Conservation (phyloP, 768 basidiomycete genomes). For the Kwoniella bestiolae region DNA sequence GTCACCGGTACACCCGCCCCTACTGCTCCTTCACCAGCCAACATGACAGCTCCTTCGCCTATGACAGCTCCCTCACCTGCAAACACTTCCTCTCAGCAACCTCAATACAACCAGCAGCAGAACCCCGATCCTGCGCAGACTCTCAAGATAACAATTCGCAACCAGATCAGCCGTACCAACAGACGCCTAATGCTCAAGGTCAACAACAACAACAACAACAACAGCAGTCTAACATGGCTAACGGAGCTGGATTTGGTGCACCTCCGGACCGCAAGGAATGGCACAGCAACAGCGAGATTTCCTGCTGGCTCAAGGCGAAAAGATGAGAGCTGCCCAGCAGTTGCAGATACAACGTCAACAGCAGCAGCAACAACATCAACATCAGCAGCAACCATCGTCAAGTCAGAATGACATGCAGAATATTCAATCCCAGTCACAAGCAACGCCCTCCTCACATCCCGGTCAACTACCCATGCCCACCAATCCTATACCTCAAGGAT, state of each 20-base stretch:
- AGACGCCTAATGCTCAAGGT: neutral
- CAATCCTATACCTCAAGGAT: conserved; percentile 8
- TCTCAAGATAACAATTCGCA: neutral
- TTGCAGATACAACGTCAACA: conserved; percentile 24
- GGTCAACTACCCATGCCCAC: conserved; percentile 15
- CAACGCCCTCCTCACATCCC: neutral
- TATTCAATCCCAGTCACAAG: neutral
- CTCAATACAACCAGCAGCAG: conserved; percentile 4
- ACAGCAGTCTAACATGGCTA: conserved; percentile 6
- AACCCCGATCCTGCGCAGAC: neutral
- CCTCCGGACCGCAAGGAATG: conserved; percentile 9
- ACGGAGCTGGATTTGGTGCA: conserved; percentile 9
- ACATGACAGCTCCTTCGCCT: conserved; percentile 15
- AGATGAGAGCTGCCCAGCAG: conserved; percentile 25
- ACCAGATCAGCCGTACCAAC: neutral
- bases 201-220: neutral
- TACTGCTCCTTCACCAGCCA: conserved; percentile 20
- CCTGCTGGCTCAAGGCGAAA: conserved; percentile 30
- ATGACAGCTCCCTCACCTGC: no score
- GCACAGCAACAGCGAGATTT: conserved; percentile 37
- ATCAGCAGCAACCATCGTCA: conserved; percentile 9
- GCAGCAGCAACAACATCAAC: conserved; percentile 28
- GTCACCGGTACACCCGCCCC: conserved; percentile 10
- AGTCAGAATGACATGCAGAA: neutral
- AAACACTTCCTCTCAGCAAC: neutral